Evolutionary conservation across 345 rosid species (phyloP).

Genomic region (Acer negundo): DNA sequence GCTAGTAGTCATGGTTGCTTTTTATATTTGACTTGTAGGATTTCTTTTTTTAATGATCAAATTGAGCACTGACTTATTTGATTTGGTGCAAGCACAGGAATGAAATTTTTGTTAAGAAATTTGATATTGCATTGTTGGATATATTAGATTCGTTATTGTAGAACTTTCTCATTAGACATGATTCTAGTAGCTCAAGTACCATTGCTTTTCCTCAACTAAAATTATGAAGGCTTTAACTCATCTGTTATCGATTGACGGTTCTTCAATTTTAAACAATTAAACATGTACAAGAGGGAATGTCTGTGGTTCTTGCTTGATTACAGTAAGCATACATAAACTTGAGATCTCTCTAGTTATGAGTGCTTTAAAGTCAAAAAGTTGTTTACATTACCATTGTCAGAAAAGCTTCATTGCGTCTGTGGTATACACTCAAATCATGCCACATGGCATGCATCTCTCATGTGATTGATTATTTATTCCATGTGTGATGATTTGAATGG

Average conservation of each 20-base stretch:
- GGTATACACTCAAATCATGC: too few species aligned
- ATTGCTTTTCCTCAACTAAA: background rate
- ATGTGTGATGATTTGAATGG: too few species aligned
- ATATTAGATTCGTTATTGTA: too few species aligned
- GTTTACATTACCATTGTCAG: too few species aligned
- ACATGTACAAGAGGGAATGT: too few species aligned
- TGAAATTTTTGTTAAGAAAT: background rate
- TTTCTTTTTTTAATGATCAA: background rate
- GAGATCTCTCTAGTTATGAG: background rate
- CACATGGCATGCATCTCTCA: too few species aligned
- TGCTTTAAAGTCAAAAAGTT: background rate
- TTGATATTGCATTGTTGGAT: background rate
- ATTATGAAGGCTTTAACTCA: background rate
- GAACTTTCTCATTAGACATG: background rate
- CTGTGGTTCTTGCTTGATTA: background rate
- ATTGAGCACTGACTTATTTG: background rate
- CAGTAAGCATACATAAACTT: background rate
- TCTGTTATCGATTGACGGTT: background rate
- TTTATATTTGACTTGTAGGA: background rate
- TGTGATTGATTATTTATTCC: too few species aligned
- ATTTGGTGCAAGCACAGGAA: too few species aligned
- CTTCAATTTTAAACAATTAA: background rate
- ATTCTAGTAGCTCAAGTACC: too few species aligned
- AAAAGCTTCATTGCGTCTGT: too few species aligned
- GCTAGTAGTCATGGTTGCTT: background rate